Percentiles rank a stretch among this genome's conserved stretches.
These are phyloP conservation scores for Colletotrichum truncatum DNA, from an alignment of 2,329 filamentous ascomycete species.

Conservation along the genomic window DNA sequence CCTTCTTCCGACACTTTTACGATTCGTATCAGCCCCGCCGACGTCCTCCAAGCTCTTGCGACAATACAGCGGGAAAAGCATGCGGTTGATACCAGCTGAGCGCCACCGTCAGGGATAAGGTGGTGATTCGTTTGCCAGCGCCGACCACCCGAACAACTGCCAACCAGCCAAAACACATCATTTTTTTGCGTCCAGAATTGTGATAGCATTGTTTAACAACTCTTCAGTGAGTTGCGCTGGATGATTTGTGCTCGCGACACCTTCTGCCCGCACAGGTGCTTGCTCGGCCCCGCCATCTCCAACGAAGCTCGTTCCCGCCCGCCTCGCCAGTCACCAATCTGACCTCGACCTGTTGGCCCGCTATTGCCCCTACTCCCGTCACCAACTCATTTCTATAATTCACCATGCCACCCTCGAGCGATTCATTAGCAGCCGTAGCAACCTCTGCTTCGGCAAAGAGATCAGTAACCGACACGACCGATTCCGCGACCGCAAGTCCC, in stretches of 20 bases:
- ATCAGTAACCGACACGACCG: constrained; percentile 42
- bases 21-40: not conserved
- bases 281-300: constrained; percentile 14
- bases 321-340: constrained; percentile 3
- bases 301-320: constrained; percentile 8
- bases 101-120: constrained; percentile 25
- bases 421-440: constrained; percentile 34
- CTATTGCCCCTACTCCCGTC: constrained; percentile 30
- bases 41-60: constrained; percentile 3
- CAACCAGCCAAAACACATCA: not conserved
- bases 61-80: constrained; percentile 16
- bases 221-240: not conserved
- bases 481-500: constrained; percentile 44
- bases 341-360: constrained; percentile 3
- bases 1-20: not conserved
- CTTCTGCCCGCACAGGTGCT: constrained; percentile 4
- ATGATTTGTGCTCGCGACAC: not conserved
- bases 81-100: constrained; percentile 23
- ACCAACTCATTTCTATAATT: constrained; percentile 19
- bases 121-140: constrained; percentile 25
- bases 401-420: constrained; percentile 46
- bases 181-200: not conserved
- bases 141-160: not conserved
- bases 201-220: not conserved
- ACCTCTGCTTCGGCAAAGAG: constrained; percentile 40